These are phyloP conservation scores for Candida ulmi DNA, from an alignment of 805 yeast genomes.

Conservation along the genomic window DNA sequence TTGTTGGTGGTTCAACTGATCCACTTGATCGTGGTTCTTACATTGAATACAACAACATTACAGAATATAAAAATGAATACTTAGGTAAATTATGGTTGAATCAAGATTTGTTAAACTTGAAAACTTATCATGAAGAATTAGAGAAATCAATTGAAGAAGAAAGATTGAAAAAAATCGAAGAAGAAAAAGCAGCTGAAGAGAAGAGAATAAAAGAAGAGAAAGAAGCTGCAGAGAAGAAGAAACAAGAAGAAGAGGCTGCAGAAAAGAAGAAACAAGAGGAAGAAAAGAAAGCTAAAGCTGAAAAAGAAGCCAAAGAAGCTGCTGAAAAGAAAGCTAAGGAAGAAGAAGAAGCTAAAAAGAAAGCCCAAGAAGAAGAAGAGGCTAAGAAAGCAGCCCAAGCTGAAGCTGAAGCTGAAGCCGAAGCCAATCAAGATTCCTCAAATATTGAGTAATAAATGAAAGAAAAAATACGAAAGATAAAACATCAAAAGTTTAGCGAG, in stretches of 20 bases:
- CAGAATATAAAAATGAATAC: conserved; percentile 18
- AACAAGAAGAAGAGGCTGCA: conserved; percentile 1
- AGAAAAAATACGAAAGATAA: too few species aligned
- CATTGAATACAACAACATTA: conserved; percentile 20
- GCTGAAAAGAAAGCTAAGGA: neutral
- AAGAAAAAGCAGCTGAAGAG: conserved; percentile 1
- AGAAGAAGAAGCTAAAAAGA: neutral
- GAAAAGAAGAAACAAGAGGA: conserved; percentile 1
- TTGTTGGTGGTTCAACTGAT: conserved; percentile 35
- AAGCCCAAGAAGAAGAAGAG: neutral
- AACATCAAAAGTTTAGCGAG: too few species aligned
- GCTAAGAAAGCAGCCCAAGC: too few species aligned
- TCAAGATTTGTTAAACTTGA: conserved; percentile 17
- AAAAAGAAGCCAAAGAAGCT: conserved; percentile 1
- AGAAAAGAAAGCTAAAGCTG: neutral
- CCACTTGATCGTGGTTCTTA: conserved; percentile 19
- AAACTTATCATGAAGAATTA: conserved; percentile 10
- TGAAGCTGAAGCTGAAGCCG: too few species aligned
- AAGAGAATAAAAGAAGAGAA: neutral
- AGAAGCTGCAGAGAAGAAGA: conserved; percentile 1
- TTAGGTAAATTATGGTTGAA: conserved; percentile 25
- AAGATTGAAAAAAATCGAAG: conserved; percentile 2
- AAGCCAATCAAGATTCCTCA: too few species aligned
- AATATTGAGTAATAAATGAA: too few species aligned
- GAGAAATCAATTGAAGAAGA: conserved; percentile 2